Percentiles rank a stretch among this genome's conserved stretches.
These are phyloP conservation scores for Fusarium azukiicola DNA, from an alignment of 2,329 filamentous ascomycete genomes.

Conservation along the genomic window DNA sequence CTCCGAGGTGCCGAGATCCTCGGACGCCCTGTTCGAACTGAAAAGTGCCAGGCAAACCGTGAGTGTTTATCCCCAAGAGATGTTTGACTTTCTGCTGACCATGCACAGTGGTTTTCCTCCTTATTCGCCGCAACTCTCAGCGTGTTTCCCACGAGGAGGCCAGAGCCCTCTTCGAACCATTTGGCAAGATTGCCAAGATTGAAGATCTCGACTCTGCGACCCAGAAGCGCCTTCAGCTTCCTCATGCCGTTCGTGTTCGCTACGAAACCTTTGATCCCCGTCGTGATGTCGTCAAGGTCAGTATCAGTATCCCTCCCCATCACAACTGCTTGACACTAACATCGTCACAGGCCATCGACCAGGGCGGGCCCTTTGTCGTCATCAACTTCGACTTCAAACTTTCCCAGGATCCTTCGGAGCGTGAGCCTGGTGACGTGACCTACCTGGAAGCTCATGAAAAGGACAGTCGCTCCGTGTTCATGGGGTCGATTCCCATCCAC, in stretches of 20 bases:
- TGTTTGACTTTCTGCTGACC: constrained; percentile 48
- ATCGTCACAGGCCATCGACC: neutral
- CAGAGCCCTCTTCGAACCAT: constrained; percentile 63
- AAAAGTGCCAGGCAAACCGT: constrained; percentile 81
- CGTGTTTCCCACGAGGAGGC: constrained; percentile 69
- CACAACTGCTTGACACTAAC: neutral
- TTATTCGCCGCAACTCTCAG: constrained; percentile 63
- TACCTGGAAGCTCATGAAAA: constrained; percentile 62
- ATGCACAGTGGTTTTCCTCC: constrained; percentile 70
- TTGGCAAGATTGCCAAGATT: constrained; percentile 68
- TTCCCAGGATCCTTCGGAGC: constrained; percentile 28
- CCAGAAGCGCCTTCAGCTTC: constrained; percentile 59
- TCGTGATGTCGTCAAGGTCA: constrained; percentile 72
- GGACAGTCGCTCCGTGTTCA: constrained; percentile 71
- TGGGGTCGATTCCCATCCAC: constrained; percentile 67
- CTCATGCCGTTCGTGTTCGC: constrained; percentile 68
- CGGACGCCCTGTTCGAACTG: constrained; percentile 78
- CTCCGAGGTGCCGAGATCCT: constrained; percentile 73
- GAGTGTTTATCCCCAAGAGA: constrained; percentile 52
- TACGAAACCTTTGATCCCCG: constrained; percentile 74
- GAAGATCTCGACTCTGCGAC: constrained; percentile 61
- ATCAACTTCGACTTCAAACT: constrained; percentile 37
- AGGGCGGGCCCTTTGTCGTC: constrained; percentile 25
- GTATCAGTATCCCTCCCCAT: constrained; percentile 40
- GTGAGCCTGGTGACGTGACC: constrained; percentile 21